Evolutionary conservation across 2,329 filamentous ascomycete species (phyloP).

Genomic region (Penicillium palitans): DNA sequence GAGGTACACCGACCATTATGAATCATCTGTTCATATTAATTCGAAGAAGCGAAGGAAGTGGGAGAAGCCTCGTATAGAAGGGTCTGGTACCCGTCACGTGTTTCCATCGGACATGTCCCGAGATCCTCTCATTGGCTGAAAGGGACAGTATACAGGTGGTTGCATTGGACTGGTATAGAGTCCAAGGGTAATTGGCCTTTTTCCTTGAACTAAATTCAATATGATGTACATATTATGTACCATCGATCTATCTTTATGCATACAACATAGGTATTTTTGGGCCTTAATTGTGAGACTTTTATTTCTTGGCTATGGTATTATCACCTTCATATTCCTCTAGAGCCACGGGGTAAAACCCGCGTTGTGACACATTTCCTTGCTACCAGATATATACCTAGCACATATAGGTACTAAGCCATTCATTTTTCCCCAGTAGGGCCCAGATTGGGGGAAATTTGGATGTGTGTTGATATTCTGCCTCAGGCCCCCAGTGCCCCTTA

Average conservation of each 20-base stretch:
- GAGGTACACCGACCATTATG: conserved; percentile 27
- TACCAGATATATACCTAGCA: not conserved
- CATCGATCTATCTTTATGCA: not conserved
- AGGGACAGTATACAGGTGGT: not conserved
- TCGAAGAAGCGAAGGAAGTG: not conserved
- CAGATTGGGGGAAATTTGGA: not conserved
- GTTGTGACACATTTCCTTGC: not conserved
- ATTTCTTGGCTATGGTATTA: not conserved
- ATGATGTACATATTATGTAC: not conserved
- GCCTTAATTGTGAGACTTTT: not conserved
- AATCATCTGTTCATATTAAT: conserved; percentile 1
- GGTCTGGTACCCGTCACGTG: conserved; percentile 1
- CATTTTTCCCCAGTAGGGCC: not conserved
- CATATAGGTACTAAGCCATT: not conserved
- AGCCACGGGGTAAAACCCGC: not conserved
- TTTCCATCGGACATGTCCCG: not conserved
- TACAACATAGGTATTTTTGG: not conserved
- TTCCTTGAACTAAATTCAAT: not conserved
- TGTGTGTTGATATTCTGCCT: not conserved
- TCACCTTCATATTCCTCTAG: not conserved
- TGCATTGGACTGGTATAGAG: not conserved
- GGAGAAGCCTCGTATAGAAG: not conserved
- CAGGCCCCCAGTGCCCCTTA: conserved; percentile 3
- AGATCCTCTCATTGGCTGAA: conserved; percentile 1
- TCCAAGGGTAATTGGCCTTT: not conserved